Evolutionary conservation across 2,329 filamentous ascomycete genomes (phyloP).

Genomic region (Diplodia corticola): DNA sequence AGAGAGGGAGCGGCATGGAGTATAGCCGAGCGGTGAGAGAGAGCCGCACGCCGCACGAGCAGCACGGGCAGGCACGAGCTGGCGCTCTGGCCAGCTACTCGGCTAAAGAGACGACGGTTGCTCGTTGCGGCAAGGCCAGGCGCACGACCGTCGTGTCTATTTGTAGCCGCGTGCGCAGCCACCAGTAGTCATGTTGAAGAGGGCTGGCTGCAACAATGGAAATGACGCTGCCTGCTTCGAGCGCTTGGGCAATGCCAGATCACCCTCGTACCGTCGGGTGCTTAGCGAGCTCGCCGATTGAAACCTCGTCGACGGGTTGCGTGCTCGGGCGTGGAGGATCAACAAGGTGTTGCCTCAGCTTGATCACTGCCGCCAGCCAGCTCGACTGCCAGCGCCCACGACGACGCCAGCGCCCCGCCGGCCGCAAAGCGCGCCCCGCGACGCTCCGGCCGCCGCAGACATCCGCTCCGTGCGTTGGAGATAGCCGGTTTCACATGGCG

Average conservation of each 20-base stretch:
- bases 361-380: slow-evolving; percentile 5
- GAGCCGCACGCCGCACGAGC: not conserved
- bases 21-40: slow-evolving; percentile 11
- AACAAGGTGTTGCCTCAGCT: slow-evolving; percentile 9
- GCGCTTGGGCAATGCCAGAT: not conserved
- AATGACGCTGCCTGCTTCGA: not conserved
- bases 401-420: not conserved
- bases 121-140: not conserved
- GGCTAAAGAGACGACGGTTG: slow-evolving; percentile 14
- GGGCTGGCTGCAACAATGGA: slow-evolving; percentile 1
- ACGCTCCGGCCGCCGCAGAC: not conserved
- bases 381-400: not conserved
- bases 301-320: slow-evolving; percentile 10
- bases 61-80: too few species aligned
- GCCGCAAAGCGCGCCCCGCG: not conserved
- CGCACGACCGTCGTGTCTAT: not conserved
- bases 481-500: not conserved
- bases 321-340: slow-evolving; percentile 1
- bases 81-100: not conserved
- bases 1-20: not conserved
- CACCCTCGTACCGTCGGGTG: slow-evolving; percentile 7
- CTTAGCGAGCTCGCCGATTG: slow-evolving; percentile 11
- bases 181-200: not conserved
- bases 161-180: not conserved
- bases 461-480: not conserved